Evolutionary conservation across 805 yeast genomes (phyloP).

Genomic region (Yarrowia keelungensis): DNA sequence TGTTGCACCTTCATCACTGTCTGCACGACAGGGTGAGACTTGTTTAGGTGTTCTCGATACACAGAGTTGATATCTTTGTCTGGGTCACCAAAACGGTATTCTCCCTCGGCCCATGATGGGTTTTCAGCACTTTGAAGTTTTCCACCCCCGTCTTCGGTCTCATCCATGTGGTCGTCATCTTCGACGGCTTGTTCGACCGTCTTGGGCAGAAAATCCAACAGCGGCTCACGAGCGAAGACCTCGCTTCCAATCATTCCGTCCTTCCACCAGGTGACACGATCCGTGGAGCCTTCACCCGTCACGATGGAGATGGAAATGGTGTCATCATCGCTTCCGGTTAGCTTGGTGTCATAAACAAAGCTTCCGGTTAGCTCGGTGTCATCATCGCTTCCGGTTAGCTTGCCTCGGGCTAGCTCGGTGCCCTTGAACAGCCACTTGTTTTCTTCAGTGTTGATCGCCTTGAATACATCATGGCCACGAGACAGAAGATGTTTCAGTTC

Average conservation of each 20-base stretch:
- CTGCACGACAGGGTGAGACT: too few relatives aligned
- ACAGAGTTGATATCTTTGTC: too few relatives aligned
- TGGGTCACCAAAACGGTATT: too few relatives aligned
- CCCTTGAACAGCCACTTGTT: neutral
- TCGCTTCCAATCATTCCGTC: neutral
- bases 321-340: too few relatives aligned
- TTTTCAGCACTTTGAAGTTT: too few relatives aligned
- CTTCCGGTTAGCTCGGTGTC: too few relatives aligned
- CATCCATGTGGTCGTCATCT: neutral
- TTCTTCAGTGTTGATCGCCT: neutral
- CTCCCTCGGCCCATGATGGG: neutral
- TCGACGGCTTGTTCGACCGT: slow-evolving; percentile 12
- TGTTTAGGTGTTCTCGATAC: too few relatives aligned
- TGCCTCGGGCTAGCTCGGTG: neutral
- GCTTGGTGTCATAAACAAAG: neutral
- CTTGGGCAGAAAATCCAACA: slow-evolving; percentile 1
- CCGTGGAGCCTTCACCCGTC: neutral
- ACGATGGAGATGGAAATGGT: neutral
- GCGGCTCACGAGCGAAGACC: neutral
- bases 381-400: too few relatives aligned
- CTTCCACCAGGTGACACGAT: slow-evolving; percentile 3
- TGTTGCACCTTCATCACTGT: too few relatives aligned
- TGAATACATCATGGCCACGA: slow-evolving; percentile 14
- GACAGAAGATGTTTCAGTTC: neutral
- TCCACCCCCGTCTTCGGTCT: neutral